Percentiles rank a stretch among this genome's conserved stretches.
These are phyloP conservation scores for Hirsutella minnesotensis DNA, from an alignment of 2,329 filamentous ascomycete genomes.

Conservation along the genomic window DNA sequence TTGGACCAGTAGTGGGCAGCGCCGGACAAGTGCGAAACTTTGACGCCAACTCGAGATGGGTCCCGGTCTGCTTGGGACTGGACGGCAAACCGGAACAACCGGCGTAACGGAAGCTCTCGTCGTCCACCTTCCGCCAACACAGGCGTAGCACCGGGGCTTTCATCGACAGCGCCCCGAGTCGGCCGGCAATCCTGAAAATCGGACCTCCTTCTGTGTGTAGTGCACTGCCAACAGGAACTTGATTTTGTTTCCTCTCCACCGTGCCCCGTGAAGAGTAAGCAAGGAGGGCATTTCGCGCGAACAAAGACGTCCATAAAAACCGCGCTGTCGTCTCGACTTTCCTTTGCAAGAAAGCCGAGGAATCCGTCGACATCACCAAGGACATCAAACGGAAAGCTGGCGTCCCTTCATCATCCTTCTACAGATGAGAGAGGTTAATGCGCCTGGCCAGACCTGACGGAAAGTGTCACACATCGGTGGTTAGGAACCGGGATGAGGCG, in stretches of 20 bases:
- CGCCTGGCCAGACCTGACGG: constrained; percentile 42
- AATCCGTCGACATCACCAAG: constrained; percentile 15
- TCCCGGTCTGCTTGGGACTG: constrained; percentile 39
- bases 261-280: constrained; percentile 18
- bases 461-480: constrained; percentile 31
- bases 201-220: constrained; percentile 60
- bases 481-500: constrained; percentile 28
- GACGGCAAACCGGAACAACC: neutral
- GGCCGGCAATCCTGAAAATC: neutral
- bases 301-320: constrained; percentile 96
- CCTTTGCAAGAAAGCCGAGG: constrained; percentile 36
- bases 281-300: constrained; percentile 59
- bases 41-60: constrained; percentile 91
- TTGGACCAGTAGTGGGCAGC: constrained; percentile 5
- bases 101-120: too few relatives aligned
- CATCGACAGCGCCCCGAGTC: neutral
- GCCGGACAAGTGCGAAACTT: constrained; percentile 81
- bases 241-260: constrained; percentile 86
- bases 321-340: constrained; percentile 49
- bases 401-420: constrained; percentile 32
- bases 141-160: neutral
- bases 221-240: constrained; percentile 79
- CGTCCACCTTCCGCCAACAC: too few relatives aligned
- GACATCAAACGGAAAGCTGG: constrained; percentile 28
- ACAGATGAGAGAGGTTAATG: constrained; percentile 40